Evolutionary conservation across 1,284 basidiomycete species (phyloP).

Genomic region (Apiotrichum sp.): DNA sequence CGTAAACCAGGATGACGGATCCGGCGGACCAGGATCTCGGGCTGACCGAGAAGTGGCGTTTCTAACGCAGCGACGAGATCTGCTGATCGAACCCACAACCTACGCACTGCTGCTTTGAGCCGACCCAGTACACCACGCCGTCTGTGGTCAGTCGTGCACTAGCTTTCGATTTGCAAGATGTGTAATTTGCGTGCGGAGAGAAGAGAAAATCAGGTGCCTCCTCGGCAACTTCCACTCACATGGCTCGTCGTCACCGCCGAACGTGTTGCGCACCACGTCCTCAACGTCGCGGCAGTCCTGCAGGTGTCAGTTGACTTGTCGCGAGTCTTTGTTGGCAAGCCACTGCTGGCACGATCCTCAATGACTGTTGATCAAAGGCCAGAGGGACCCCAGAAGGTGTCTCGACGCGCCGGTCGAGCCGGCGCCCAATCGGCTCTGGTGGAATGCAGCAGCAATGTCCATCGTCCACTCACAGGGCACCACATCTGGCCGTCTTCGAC

Average conservation of each 20-base stretch:
- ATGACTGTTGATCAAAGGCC: too few species aligned
- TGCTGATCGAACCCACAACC: background rate
- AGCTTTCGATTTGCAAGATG: too few species aligned
- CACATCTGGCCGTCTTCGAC: constrained; percentile 46
- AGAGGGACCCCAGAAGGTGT: too few species aligned
- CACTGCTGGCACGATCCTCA: too few species aligned
- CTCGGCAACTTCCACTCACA: constrained; percentile 26
- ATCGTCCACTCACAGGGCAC: constrained; percentile 44
- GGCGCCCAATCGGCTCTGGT: too few species aligned
- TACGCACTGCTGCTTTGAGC: constrained; percentile 60
- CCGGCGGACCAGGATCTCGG: too few species aligned
- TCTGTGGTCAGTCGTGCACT: constrained; percentile 23
- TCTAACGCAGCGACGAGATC: background rate
- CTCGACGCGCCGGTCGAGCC: too few species aligned
- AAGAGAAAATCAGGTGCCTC: too few species aligned
- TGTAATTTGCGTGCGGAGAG: too few species aligned
- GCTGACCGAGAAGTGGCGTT: too few species aligned
- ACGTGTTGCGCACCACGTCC: constrained; percentile 55
- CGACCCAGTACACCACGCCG: constrained; percentile 67
- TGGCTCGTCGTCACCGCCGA: constrained; percentile 54
- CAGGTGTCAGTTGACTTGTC: background rate
- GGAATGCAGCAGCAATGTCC: background rate
- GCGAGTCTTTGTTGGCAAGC: too few species aligned
- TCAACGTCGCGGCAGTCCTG: constrained; percentile 72
- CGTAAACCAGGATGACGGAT: too few species aligned